Percentiles rank a stretch among this genome's conserved stretches.
phyloP scores from a whole-genome alignment of 2,329 filamentous ascomycete genomes.

The Neonectria magnoliae region DNA sequence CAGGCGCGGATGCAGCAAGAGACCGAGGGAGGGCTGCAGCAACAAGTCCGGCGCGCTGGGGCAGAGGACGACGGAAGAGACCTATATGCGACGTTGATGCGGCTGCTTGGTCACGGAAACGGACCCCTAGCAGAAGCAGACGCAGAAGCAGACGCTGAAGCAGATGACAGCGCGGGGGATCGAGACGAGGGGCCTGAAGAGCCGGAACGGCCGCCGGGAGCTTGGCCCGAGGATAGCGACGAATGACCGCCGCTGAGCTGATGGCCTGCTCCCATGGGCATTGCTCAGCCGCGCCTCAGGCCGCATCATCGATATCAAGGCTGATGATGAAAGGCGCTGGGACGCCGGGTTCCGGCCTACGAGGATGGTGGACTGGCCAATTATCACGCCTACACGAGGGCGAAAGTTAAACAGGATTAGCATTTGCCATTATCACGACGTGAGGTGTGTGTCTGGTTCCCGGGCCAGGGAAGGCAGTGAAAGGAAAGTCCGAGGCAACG shows the following conservation, averaged over 20 bases:
- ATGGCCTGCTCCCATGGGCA: background rate
- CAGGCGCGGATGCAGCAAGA: no score
- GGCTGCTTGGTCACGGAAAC: no score
- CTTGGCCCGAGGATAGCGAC: constrained; percentile 47
- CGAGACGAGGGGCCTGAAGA: constrained; percentile 18
- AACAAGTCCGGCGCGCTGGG: no score
- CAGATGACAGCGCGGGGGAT: constrained; percentile 19
- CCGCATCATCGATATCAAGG: background rate
- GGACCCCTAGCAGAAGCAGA: no score
- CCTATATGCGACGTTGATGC: no score
- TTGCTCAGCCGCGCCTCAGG: background rate
- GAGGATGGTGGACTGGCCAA: constrained; percentile 4
- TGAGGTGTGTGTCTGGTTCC: constrained; percentile 13
- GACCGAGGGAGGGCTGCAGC: no score
- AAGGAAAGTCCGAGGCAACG: constrained; percentile 7
- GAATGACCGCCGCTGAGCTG: constrained; percentile 21
- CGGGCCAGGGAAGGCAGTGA: constrained; percentile 1
- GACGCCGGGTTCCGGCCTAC: background rate
- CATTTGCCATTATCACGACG: constrained; percentile 7
- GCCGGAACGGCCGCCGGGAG: constrained; percentile 43
- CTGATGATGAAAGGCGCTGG: background rate
- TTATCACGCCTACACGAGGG: constrained; percentile 1
- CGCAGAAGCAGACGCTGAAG: constrained; percentile 4
- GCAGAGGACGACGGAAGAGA: no score
- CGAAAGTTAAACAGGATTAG: constrained; percentile 9